phyloP scores from a whole-genome alignment of 371 early-diverging fungal species.

The Batkoa obscura region DNA sequence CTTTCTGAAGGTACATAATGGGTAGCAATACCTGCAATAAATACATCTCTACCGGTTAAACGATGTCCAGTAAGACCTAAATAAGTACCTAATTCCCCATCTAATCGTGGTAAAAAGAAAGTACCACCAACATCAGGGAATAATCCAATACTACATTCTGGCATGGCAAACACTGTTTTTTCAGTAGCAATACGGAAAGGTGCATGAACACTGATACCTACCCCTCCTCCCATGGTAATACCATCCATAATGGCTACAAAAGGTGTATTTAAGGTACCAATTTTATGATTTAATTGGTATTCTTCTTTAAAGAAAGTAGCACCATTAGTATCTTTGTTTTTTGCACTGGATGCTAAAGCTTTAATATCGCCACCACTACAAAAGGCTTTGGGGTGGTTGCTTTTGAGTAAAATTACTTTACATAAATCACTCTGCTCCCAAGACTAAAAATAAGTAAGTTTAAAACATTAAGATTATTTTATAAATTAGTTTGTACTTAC shows the following conservation, averaged over 20 bases:
- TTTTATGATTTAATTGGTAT: slow-evolving; percentile 72
- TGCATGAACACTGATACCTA: slow-evolving; percentile 85
- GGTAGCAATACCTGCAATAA: slow-evolving; percentile 91
- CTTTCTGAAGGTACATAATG: slow-evolving; percentile 85
- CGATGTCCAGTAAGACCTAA: slow-evolving; percentile 75
- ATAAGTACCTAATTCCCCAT: slow-evolving; percentile 82
- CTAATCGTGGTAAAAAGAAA: slow-evolving; percentile 80
- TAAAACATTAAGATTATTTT: not conserved
- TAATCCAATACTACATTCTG: slow-evolving; percentile 79
- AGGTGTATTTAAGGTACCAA: slow-evolving; percentile 71
- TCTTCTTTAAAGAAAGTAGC: slow-evolving; percentile 77
- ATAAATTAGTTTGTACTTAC: slow-evolving; percentile 15
- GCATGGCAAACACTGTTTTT: slow-evolving; percentile 80
- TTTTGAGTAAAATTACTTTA: slow-evolving; percentile 69
- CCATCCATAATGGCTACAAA: slow-evolving; percentile 80
- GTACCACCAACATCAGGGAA: slow-evolving; percentile 90
- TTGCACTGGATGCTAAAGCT: slow-evolving; percentile 16
- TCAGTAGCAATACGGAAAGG: slow-evolving; percentile 92
- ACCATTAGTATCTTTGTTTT: slow-evolving; percentile 33
- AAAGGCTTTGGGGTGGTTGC: slow-evolving; percentile 59
- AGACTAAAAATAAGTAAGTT: slow-evolving; percentile 23
- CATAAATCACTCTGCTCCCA: slow-evolving; percentile 79
- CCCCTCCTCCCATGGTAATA: slow-evolving; percentile 92
- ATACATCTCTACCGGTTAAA: slow-evolving; percentile 68
- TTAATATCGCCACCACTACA: slow-evolving; percentile 97